Evolutionary conservation across 2,329 filamentous ascomycete genomes (phyloP).

Genomic region (Colletotrichum sp.): DNA sequence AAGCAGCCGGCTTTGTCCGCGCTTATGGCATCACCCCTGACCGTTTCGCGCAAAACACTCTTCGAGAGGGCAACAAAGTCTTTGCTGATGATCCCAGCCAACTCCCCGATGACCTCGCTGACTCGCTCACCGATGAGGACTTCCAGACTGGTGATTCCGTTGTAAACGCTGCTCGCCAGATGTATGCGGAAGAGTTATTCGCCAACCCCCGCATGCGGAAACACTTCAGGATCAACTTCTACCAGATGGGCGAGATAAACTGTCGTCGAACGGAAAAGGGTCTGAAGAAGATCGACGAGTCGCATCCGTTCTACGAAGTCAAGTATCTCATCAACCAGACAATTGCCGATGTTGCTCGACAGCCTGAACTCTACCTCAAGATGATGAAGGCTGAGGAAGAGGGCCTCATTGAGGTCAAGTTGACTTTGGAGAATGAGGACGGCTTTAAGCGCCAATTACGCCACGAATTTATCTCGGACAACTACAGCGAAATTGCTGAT

Average conservation of each 20-base stretch:
- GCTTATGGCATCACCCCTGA: constrained; percentile 92
- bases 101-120: constrained; percentile 85
- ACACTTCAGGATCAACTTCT: constrained; percentile 82
- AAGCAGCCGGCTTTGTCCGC: constrained; percentile 81
- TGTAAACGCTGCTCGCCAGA: constrained; percentile 78
- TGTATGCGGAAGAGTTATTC: constrained; percentile 91
- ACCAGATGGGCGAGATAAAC: constrained; percentile 82
- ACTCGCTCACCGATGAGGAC: constrained; percentile 74
- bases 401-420: constrained; percentile 84
- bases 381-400: constrained; percentile 98
- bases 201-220: constrained; percentile 90
- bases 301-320: constrained; percentile 96
- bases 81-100: constrained; percentile 85
- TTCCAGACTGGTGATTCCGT: constrained; percentile 80
- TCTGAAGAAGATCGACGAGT: constrained; percentile 88
- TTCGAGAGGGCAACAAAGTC: constrained; percentile 78
- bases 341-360: constrained; percentile 78
- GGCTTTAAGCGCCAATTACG: constrained; percentile 80
- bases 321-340: constrained; percentile 94
- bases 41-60: constrained; percentile 84
- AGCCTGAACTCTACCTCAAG: constrained; percentile 90
- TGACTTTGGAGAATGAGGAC: constrained; percentile 77
- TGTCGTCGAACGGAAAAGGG: constrained; percentile 94
- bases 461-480: constrained; percentile 89
- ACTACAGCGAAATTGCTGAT: constrained; percentile 92